Evolutionary conservation across 768 basidiomycete species (phyloP).

Genomic region (Russula abietina): DNA sequence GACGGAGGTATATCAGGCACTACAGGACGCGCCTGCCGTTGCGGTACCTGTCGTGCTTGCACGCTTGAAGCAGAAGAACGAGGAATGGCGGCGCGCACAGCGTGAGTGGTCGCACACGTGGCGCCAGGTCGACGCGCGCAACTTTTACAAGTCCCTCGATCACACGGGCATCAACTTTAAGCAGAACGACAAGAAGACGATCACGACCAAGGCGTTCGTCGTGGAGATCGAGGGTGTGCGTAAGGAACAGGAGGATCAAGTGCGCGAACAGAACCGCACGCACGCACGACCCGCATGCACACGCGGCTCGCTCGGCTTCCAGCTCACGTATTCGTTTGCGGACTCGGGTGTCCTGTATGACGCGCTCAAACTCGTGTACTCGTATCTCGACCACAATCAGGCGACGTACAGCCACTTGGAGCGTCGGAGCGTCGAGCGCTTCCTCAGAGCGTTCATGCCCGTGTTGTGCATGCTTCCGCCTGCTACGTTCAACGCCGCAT

Average conservation of each 20-base stretch:
- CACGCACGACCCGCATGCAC: conserved; percentile 31
- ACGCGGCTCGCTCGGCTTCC: conserved; percentile 50
- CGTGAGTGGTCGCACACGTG: conserved; percentile 96
- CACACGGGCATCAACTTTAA: conserved; percentile 96
- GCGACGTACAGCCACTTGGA: conserved; percentile 69
- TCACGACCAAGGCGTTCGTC: conserved; percentile 79
- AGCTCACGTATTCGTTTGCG: conserved; percentile 72
- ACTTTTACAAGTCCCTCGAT: conserved; percentile 97
- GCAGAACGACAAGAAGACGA: conserved; percentile 88
- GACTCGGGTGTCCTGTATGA: conserved; percentile 83
- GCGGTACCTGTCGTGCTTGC: conserved; percentile 87
- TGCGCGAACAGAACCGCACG: neutral
- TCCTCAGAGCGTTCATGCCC: conserved; percentile 80
- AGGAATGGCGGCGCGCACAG: conserved; percentile 93
- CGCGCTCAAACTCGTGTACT: conserved; percentile 81
- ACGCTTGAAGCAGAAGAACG: conserved; percentile 88
- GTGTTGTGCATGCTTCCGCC: conserved; percentile 65
- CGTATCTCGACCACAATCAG: conserved; percentile 84
- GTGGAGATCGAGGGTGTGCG: conserved; percentile 71
- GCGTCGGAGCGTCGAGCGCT: conserved; percentile 76
- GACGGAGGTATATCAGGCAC: conserved; percentile 68
- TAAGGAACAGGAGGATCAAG: conserved; percentile 32
- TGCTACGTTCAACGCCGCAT: conserved; percentile 61
- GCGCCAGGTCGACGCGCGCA: conserved; percentile 94
- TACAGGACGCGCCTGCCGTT: conserved; percentile 88